phyloP scores from a whole-genome alignment of 2,329 filamentous ascomycete genomes.

The Sarocladiaceae sp. region DNA sequence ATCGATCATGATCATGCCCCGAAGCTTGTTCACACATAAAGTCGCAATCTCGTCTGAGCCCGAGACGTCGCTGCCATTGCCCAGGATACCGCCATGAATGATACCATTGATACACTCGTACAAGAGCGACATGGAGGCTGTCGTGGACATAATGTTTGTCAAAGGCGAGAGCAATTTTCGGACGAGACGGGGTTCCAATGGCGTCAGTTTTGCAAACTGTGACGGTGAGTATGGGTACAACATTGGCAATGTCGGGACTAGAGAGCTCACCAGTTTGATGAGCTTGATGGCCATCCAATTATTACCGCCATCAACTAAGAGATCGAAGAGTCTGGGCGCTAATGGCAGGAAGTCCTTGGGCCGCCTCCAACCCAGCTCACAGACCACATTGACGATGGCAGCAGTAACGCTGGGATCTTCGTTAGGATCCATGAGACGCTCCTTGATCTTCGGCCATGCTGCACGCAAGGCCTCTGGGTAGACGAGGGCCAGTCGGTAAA shows the following conservation, averaged over 20 bases:
- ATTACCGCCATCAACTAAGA: conserved; percentile 85
- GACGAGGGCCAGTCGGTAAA: conserved; percentile 90
- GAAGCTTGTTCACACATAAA: conserved; percentile 84
- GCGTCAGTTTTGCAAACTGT: conserved; percentile 89
- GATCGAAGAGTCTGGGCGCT: conserved; percentile 84
- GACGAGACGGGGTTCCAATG: conserved; percentile 82
- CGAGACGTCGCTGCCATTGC: conserved; percentile 68
- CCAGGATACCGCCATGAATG: conserved; percentile 90
- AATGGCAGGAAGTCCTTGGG: conserved; percentile 91
- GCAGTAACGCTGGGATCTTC: conserved; percentile 93
- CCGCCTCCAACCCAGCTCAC: conserved; percentile 88
- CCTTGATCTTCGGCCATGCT: conserved; percentile 97
- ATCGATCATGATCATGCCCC: conserved; percentile 90
- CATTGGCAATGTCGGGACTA: conserved; percentile 22
- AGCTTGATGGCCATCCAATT: conserved; percentile 99
- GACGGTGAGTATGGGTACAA: conserved; percentile 9
- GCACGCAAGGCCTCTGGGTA: conserved; percentile 89
- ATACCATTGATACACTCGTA: conserved; percentile 99
- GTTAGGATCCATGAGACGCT: conserved; percentile 79
- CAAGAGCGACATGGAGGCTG: conserved; percentile 92
- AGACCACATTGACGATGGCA: conserved; percentile 93
- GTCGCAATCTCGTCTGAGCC: conserved; percentile 89
- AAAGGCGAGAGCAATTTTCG: conserved; percentile 87
- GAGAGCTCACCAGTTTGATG: conserved; percentile 72
- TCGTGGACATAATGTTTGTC: conserved; percentile 89